Evolutionary conservation across 1,139 yeast species (phyloP).

Genomic region (Suhomyces anneliseae): DNA sequence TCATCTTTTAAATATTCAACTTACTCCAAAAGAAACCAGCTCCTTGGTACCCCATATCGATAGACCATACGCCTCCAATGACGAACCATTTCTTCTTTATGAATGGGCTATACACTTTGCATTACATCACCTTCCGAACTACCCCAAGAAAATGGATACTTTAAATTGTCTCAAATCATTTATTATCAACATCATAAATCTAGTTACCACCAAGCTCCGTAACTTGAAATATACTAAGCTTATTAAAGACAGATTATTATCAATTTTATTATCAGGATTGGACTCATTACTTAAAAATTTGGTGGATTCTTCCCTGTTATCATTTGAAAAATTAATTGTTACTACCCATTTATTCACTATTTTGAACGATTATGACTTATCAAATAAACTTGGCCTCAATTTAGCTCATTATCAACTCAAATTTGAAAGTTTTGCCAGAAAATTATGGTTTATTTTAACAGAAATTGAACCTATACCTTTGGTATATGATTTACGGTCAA

Average conservation of each 20-base stretch:
- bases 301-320: conserved; percentile 5
- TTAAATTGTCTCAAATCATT: conserved; percentile 30
- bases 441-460: conserved; percentile 34
- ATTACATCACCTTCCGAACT: conserved; percentile 24
- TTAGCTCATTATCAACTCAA: conserved; percentile 24
- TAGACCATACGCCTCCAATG: background rate
- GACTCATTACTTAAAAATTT: conserved; percentile 6
- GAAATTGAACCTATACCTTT: background rate
- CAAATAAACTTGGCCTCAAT: conserved; percentile 31
- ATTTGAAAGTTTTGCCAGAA: conserved; percentile 35
- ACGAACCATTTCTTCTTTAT: conserved; percentile 18
- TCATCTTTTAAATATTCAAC: conserved; percentile 24
- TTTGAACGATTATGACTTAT: conserved; percentile 38
- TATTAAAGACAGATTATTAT: conserved; percentile 5
- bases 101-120: conserved; percentile 36
- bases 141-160: conserved; percentile 14
- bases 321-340: conserved; percentile 3
- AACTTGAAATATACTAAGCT: conserved; percentile 25
- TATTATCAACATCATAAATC: conserved; percentile 32
- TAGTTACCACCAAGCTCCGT: conserved; percentile 32
- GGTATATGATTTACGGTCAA: conserved; percentile 26
- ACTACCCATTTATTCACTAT: conserved; percentile 36
- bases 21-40: conserved; percentile 14
- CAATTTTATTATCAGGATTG: conserved; percentile 8
- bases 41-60: background rate